A percentile compares a stretch with the other conserved stretches of the same genome.
These are phyloP conservation scores for Venturiaceae sp. DNA, from an alignment of 2,329 filamentous ascomycete genomes.

Conservation along the genomic window DNA sequence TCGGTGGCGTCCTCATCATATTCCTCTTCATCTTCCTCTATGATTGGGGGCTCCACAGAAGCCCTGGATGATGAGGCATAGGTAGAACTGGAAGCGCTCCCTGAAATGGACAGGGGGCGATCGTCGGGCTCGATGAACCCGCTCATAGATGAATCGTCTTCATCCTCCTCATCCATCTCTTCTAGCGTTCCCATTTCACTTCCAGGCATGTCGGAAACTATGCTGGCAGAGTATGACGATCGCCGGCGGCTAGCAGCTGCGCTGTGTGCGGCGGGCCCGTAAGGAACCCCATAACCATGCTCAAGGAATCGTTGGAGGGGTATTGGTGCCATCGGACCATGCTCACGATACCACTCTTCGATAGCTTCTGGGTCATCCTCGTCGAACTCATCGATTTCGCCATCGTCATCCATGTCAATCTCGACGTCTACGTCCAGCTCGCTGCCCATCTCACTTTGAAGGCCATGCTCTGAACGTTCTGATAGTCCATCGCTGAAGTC, in stretches of 20 bases:
- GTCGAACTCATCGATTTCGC: slow-evolving; percentile 20
- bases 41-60: neutral
- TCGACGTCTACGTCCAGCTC: slow-evolving; percentile 31
- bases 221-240: slow-evolving; percentile 29
- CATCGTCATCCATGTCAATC: slow-evolving; percentile 31
- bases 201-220: slow-evolving; percentile 28
- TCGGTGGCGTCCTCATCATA: slow-evolving; percentile 5
- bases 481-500: slow-evolving; percentile 32
- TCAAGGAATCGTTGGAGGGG: slow-evolving; percentile 4
- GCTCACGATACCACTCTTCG: neutral
- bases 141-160: slow-evolving; percentile 31
- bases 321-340: slow-evolving; percentile 3
- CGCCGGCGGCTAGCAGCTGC: slow-evolving; percentile 27
- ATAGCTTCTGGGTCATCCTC: slow-evolving; percentile 9
- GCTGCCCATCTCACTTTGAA: slow-evolving; percentile 22
- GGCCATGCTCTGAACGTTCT: slow-evolving; percentile 27
- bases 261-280: slow-evolving; percentile 29
- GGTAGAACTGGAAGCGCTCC: slow-evolving; percentile 14
- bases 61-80: slow-evolving; percentile 1
- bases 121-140: slow-evolving; percentile 29
- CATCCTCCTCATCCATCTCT: slow-evolving; percentile 31
- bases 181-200: slow-evolving; percentile 30
- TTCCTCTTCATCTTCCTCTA: slow-evolving; percentile 6
- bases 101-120: slow-evolving; percentile 20
- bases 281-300: slow-evolving; percentile 11